Evolutionary conservation across 192 early-diverging fungal species (phyloP).

Genomic region (Coemansia sp.): DNA sequence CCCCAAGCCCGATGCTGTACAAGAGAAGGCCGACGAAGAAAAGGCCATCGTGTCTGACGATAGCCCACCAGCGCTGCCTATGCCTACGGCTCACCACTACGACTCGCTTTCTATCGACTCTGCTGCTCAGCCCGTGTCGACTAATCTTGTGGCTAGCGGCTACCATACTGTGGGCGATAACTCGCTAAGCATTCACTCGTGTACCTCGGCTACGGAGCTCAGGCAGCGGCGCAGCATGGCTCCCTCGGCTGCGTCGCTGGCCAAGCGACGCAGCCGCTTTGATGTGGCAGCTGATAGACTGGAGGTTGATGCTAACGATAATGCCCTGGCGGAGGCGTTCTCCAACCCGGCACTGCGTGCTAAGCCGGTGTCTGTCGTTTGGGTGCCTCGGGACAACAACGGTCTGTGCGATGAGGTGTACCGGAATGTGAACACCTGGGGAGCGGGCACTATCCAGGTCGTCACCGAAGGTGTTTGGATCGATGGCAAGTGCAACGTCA

Average conservation of each 20-base stretch:
- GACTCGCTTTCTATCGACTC: constrained; percentile 35
- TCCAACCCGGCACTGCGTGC: constrained; percentile 26
- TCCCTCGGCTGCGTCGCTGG: not conserved
- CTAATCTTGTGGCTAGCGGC: not conserved
- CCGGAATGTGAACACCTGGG: constrained; percentile 16
- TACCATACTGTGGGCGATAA: not conserved
- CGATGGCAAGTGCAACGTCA: constrained; percentile 39
- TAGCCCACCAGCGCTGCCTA: constrained; percentile 6
- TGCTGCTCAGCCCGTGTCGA: not conserved
- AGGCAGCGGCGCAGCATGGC: constrained; percentile 32
- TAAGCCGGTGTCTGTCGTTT: constrained; percentile 25
- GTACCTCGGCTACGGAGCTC: constrained; percentile 34
- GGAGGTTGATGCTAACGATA: constrained; percentile 18
- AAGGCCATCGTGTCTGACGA: not conserved
- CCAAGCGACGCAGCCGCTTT: not conserved
- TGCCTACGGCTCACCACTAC: constrained; percentile 44
- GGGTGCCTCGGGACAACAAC: constrained; percentile 41
- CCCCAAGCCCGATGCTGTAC: not conserved
- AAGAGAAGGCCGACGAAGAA: constrained; percentile 7
- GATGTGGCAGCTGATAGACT: not conserved
- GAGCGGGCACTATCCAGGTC: constrained; percentile 25
- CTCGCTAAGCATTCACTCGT: constrained; percentile 32
- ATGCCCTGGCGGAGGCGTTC: constrained; percentile 26
- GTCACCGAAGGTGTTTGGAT: constrained; percentile 24
- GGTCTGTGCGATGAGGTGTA: constrained; percentile 29